Conservation (phyloP, 2,329 filamentous ascomycete species). For the Fusarium beomiforme region DNA sequence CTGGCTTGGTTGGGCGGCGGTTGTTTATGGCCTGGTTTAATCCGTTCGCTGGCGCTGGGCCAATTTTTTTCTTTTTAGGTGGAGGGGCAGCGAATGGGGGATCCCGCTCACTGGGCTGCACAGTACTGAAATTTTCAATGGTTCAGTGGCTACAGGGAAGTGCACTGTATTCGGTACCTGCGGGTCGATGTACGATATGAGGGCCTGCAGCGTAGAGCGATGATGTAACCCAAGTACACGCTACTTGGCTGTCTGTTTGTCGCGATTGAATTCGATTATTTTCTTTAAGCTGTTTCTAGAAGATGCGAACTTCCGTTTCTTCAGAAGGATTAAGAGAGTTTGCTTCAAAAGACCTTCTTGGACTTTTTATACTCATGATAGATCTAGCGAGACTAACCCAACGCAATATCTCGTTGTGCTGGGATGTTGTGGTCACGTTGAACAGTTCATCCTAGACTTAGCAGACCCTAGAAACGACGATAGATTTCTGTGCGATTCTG, state of each 20-base stretch:
- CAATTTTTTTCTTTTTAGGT: conserved; percentile 27
- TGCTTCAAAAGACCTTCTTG: neutral
- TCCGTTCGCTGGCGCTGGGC: conserved; percentile 11
- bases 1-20: conserved; percentile 28
- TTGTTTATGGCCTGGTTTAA: conserved; percentile 27
- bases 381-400: neutral
- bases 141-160: conserved; percentile 23
- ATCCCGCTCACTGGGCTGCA: conserved; percentile 21
- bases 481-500: conserved; percentile 37
- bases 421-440: conserved; percentile 23
- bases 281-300: conserved; percentile 24
- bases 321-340: neutral
- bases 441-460: conserved; percentile 1
- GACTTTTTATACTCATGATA: conserved; percentile 10
- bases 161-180: conserved; percentile 24
- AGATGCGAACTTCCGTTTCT: conserved; percentile 9
- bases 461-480: conserved; percentile 35
- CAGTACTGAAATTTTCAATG: conserved; percentile 31
- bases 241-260: conserved; percentile 8
- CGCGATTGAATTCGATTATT: neutral
- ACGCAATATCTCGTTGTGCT: neutral
- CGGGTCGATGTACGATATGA: conserved; percentile 11
- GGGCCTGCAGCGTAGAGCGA: neutral
- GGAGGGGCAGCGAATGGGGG: conserved; percentile 31
- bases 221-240: conserved; percentile 33